These are phyloP conservation scores for Clohesyomyces aquaticus DNA, from an alignment of 495 filamentous ascomycete species.

Conservation along the genomic window DNA sequence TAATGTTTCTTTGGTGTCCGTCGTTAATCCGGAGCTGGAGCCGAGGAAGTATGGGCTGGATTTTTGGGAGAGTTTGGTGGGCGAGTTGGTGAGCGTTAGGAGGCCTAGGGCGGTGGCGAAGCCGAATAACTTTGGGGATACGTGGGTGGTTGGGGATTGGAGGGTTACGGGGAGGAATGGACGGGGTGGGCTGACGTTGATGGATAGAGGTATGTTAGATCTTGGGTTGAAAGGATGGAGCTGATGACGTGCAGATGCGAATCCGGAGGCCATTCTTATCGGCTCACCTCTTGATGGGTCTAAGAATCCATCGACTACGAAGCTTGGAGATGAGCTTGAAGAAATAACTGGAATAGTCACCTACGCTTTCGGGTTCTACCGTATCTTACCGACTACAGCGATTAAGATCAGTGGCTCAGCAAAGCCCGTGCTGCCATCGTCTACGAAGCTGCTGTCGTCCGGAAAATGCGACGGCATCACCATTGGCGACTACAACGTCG, in stretches of 20 bases:
- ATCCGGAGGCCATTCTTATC: slow-evolving; percentile 66
- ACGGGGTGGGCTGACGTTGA: slow-evolving; percentile 60
- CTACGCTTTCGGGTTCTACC: slow-evolving; percentile 63
- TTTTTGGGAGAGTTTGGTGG: slow-evolving; percentile 66
- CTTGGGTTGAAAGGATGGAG: not conserved
- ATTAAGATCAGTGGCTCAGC: slow-evolving; percentile 49
- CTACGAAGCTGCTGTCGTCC: slow-evolving; percentile 52
- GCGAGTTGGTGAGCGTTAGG: slow-evolving; percentile 60
- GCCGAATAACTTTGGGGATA: slow-evolving; percentile 63
- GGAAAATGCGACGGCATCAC: slow-evolving; percentile 57
- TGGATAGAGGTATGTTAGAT: slow-evolving; percentile 15
- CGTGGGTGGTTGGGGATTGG: slow-evolving; percentile 64
- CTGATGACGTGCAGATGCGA: slow-evolving; percentile 52
- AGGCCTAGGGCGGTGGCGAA: slow-evolving; percentile 53
- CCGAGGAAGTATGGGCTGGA: slow-evolving; percentile 62
- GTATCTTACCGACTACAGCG: slow-evolving; percentile 59
- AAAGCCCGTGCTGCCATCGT: slow-evolving; percentile 43
- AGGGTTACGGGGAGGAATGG: slow-evolving; percentile 56
- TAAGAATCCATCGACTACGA: slow-evolving; percentile 56
- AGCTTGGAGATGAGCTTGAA: slow-evolving; percentile 59
- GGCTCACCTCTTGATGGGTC: slow-evolving; percentile 62
- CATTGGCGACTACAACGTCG: slow-evolving; percentile 63
- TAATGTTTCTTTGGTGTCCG: slow-evolving; percentile 55
- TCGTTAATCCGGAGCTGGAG: slow-evolving; percentile 57
- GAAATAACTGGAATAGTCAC: slow-evolving; percentile 64